Conservation (phyloP, 1,284 basidiomycete species). For the Mycosarcoma mackinlayi region DNA sequence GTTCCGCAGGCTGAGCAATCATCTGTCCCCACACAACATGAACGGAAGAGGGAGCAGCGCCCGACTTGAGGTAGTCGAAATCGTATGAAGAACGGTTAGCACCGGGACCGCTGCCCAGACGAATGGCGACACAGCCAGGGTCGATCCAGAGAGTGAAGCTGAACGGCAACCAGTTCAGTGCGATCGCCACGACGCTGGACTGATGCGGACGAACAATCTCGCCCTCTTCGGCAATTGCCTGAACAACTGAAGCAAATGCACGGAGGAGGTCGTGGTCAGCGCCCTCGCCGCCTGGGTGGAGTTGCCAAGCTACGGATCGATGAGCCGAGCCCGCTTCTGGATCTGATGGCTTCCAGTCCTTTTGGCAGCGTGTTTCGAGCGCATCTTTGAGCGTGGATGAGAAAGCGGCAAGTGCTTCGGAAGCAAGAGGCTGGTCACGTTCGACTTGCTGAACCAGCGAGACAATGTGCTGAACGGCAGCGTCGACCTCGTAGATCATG, state of each 20-base stretch:
- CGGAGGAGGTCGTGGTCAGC: constrained; percentile 38
- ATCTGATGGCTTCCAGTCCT: constrained; percentile 31
- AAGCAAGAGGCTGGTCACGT: constrained; percentile 9
- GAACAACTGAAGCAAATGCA: constrained; percentile 35
- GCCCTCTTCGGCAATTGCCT: constrained; percentile 26
- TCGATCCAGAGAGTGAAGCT: constrained; percentile 61
- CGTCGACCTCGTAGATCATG: constrained; percentile 54
- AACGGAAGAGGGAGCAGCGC: constrained; percentile 8
- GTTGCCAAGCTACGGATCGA: constrained; percentile 51
- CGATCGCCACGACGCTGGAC: constrained; percentile 18
- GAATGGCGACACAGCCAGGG: constrained; percentile 57
- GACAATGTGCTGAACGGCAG: constrained; percentile 45
- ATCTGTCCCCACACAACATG: constrained; percentile 51
- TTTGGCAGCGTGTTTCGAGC: constrained; percentile 40
- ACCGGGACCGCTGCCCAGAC: constrained; percentile 51
- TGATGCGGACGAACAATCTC: constrained; percentile 21
- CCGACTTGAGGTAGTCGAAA: constrained; percentile 18
- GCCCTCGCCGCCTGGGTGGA: constrained; percentile 52
- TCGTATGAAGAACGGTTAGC: constrained; percentile 17
- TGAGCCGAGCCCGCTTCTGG: constrained; percentile 48
- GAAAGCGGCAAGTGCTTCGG: constrained; percentile 32
- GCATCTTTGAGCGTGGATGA: constrained; percentile 44
- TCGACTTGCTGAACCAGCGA: constrained; percentile 22
- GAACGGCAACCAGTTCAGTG: constrained; percentile 32
- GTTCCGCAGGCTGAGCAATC: constrained; percentile 13